Percentiles rank a stretch among this genome's conserved stretches.
phyloP scores from a whole-genome alignment of 2,329 filamentous ascomycete genomes.

The Aspergillus sp. region DNA sequence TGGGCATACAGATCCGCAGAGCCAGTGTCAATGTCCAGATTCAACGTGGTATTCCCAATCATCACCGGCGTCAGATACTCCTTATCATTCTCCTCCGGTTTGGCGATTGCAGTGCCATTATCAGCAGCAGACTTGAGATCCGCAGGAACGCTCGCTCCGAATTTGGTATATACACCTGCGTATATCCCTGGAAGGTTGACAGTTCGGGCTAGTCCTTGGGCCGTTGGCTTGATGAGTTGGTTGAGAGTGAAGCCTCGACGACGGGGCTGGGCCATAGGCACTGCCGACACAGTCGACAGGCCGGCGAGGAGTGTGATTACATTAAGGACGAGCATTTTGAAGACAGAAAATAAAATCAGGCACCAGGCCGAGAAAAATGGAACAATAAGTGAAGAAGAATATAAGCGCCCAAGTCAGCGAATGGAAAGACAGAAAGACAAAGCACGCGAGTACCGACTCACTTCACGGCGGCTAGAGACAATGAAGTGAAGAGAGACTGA shows the following conservation, averaged over 20 bases:
- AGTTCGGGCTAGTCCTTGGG: conserved; percentile 10
- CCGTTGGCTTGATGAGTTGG: conserved; percentile 17
- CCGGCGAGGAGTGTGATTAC: conserved; percentile 20
- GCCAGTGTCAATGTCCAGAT: conserved; percentile 66
- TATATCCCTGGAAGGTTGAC: conserved; percentile 25
- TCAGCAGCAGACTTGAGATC: conserved; percentile 25
- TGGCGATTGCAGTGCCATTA: conserved; percentile 32
- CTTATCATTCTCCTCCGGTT: conserved; percentile 46
- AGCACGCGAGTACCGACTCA: not conserved
- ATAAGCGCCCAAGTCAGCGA: not conserved
- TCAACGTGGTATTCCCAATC: conserved; percentile 57
- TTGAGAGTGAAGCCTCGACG: conserved; percentile 27
- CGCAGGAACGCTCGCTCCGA: conserved; percentile 22
- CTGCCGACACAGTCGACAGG: conserved; percentile 23
- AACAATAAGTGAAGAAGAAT: not conserved
- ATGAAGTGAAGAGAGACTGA: conserved; percentile 3
- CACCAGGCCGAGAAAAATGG: not conserved
- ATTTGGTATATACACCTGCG: conserved; percentile 23
- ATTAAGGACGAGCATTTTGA: conserved; percentile 30
- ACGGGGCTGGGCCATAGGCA: conserved; percentile 15
- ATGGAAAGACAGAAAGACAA: conserved; percentile 5
- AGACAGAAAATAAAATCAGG: not conserved
- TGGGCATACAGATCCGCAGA: conserved; percentile 57
- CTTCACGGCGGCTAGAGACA: not conserved
- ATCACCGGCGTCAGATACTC: conserved; percentile 57